Evolutionary conservation across 225 moss, liverwort and hornwort genomes (phyloP).

Genomic region (Physcomitrellopsis africana): DNA sequence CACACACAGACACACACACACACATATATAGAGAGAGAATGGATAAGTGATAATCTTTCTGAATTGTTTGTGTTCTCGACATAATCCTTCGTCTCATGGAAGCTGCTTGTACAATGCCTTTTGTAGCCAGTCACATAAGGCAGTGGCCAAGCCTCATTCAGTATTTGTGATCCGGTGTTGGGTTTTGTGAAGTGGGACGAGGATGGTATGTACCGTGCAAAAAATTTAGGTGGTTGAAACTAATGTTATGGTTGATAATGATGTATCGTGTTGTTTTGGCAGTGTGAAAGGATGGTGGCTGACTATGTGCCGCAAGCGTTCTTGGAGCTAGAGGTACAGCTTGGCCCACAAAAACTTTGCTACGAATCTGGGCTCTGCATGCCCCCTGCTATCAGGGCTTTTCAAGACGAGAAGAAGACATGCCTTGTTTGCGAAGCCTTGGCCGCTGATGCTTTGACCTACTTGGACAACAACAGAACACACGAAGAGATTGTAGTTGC

Average conservation of each 20-base stretch:
- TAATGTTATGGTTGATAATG: background rate
- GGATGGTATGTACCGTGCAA: too few species aligned
- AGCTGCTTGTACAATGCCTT: too few species aligned
- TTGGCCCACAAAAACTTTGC: constrained; percentile 63
- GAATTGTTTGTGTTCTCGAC: too few species aligned
- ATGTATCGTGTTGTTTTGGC: constrained; percentile 16
- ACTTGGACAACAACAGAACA: constrained; percentile 56
- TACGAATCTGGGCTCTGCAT: constrained; percentile 57
- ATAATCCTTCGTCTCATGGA: too few species aligned
- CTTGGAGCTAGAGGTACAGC: constrained; percentile 45
- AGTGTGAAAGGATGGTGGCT: constrained; percentile 58
- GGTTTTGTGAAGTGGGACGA: background rate
- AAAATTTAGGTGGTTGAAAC: too few species aligned
- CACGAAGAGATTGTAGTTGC: constrained; percentile 50
- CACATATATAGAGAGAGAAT: too few species aligned
- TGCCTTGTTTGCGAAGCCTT: constrained; percentile 57
- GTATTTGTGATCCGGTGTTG: background rate
- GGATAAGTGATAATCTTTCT: too few species aligned
- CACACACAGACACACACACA: too few species aligned
- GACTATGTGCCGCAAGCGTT: constrained; percentile 46
- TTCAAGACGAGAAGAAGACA: constrained; percentile 45
- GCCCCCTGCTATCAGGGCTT: constrained; percentile 25
- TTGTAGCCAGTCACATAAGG: too few species aligned
- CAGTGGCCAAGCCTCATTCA: too few species aligned
- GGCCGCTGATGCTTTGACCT: constrained; percentile 56